Conservation (phyloP, 805 yeast species). For the fission yeast (Schizosaccharomyces pombe) region ASM294v3 CU329670.1:3288001-3288500, state of each 20-base stretch:
- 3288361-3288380: neutral
- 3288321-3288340: neutral
- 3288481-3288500: neutral
- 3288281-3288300: neutral
- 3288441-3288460: neutral
- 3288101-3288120: constrained; percentile 42
- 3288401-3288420: neutral
- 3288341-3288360: neutral
- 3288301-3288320: neutral
- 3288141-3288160: constrained; percentile 75
- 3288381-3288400: neutral
- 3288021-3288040: constrained; percentile 42
- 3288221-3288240: constrained; percentile 13
- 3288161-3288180: constrained; percentile 70
- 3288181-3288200: constrained; percentile 48
- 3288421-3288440: neutral
- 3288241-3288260: neutral
- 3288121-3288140: constrained; percentile 77
- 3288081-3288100: constrained; percentile 47
- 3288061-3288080: constrained; percentile 54
- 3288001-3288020: constrained; percentile 59
- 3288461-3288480: neutral
- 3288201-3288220: constrained; percentile 25
- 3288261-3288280: neutral
- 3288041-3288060: constrained; percentile 54